Evolutionary conservation across 148 eudicot genomes (phyloP).

Genomic region (Vaccinium myrtillus): DNA sequence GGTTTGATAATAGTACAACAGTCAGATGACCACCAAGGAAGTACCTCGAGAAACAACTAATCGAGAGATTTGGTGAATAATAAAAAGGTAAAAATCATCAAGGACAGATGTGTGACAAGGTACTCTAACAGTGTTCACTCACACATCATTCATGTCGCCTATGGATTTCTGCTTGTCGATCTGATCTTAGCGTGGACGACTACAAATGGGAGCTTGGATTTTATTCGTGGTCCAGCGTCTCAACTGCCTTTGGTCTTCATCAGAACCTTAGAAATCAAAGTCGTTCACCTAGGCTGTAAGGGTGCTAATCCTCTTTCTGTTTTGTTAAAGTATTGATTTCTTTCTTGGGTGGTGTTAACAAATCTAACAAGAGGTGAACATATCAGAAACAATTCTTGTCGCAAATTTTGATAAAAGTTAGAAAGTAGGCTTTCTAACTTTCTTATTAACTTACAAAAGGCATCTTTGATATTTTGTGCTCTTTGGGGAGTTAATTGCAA

Average conservation of each 20-base stretch:
- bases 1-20: too few relatives aligned
- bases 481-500: not conserved
- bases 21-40: too few relatives aligned
- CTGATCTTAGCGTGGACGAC: too few relatives aligned
- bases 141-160: too few relatives aligned
- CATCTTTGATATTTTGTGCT: not conserved
- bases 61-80: too few relatives aligned
- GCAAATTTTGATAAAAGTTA: not conserved
- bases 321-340: not conserved
- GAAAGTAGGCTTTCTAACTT: not conserved
- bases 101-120: too few relatives aligned
- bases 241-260: constrained; percentile 28
- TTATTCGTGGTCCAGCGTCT: too few relatives aligned
- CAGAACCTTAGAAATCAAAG: constrained; percentile 61
- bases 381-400: not conserved
- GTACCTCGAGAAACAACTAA: too few relatives aligned
- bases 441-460: not conserved
- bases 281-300: constrained; percentile 58
- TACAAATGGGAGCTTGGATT: too few relatives aligned
- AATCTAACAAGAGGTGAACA: not conserved
- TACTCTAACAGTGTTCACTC: too few relatives aligned
- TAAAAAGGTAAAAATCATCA: too few relatives aligned
- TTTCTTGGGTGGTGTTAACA: not conserved
- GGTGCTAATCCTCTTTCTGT: not conserved
- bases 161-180: too few relatives aligned